A percentile compares a stretch with the other conserved stretches of the same genome.
Conservation (phyloP, 768 basidiomycete genomes). For the Phlegmacium glaucopus region DNA sequence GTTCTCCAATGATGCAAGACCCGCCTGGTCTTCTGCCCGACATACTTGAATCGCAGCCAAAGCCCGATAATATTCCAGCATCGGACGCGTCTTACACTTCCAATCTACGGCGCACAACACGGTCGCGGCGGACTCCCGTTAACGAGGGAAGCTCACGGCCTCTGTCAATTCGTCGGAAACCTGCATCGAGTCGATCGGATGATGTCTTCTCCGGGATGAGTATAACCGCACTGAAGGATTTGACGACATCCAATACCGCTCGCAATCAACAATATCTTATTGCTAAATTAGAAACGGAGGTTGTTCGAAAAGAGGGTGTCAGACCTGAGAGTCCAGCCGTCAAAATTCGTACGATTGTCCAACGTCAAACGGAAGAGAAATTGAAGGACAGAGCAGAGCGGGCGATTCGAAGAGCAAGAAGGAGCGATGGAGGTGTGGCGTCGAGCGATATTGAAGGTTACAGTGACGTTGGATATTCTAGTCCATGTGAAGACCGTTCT, state of each 20-base stretch:
- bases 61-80: slow-evolving; percentile 3
- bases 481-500: slow-evolving; percentile 17
- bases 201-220: slow-evolving; percentile 63
- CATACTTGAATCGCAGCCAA: not conserved
- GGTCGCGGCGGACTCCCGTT: slow-evolving; percentile 44
- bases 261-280: slow-evolving; percentile 67
- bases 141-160: slow-evolving; percentile 23
- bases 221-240: slow-evolving; percentile 60
- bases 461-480: slow-evolving; percentile 27
- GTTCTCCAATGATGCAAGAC: slow-evolving; percentile 24
- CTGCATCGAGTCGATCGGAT: slow-evolving; percentile 28
- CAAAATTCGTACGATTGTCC: slow-evolving; percentile 63
- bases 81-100: slow-evolving; percentile 2
- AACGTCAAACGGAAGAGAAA: slow-evolving; percentile 66
- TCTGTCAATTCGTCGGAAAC: slow-evolving; percentile 42
- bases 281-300: slow-evolving; percentile 62
- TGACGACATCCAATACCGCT: slow-evolving; percentile 70
- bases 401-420: slow-evolving; percentile 56
- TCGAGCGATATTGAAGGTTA: slow-evolving; percentile 27
- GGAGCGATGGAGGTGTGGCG: slow-evolving; percentile 35
- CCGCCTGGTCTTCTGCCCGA: not conserved
- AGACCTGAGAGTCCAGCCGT: slow-evolving; percentile 80
- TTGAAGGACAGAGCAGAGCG: slow-evolving; percentile 51
- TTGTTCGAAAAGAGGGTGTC: slow-evolving; percentile 63
- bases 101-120: slow-evolving; percentile 47